Percentiles rank a stretch among this genome's conserved stretches.
Conservation (phyloP, 2,329 filamentous ascomycete species). For the Ophiostoma piceae region DNA sequence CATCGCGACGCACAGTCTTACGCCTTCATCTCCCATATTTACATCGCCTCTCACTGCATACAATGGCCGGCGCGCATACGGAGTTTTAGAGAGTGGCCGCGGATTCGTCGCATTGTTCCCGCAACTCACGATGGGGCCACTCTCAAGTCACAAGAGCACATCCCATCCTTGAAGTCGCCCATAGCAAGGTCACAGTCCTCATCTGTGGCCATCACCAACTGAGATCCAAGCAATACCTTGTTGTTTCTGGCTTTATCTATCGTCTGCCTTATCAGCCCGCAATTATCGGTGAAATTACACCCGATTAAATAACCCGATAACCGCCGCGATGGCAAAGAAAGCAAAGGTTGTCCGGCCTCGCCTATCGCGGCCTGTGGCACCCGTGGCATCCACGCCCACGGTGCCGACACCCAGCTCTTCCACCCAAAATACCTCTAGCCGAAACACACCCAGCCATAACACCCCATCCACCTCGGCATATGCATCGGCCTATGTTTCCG, state of each 20-base stretch:
- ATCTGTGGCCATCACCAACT: not conserved
- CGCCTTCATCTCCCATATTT: not conserved
- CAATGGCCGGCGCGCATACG: conserved; percentile 43
- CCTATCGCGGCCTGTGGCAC: conserved; percentile 33
- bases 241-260: not conserved
- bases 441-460: not conserved
- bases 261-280: not conserved
- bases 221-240: not conserved
- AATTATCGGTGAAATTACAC: not conserved
- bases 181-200: too few species aligned
- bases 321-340: conserved; percentile 20
- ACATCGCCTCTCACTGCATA: conserved; percentile 26
- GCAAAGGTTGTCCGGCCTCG: conserved; percentile 29
- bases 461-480: conserved; percentile 36
- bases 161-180: not conserved
- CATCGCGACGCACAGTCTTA: not conserved
- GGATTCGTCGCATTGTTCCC: conserved; percentile 36
- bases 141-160: conserved; percentile 35
- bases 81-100: conserved; percentile 52
- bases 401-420: conserved; percentile 35
- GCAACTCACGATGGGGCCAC: conserved; percentile 52
- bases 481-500: conserved; percentile 37
- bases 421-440: conserved; percentile 30
- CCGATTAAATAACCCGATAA: not conserved
- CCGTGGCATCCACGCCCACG: conserved; percentile 28